Conservation (phyloP, 495 filamentous ascomycete species). For the Neurospora sp. region DNA sequence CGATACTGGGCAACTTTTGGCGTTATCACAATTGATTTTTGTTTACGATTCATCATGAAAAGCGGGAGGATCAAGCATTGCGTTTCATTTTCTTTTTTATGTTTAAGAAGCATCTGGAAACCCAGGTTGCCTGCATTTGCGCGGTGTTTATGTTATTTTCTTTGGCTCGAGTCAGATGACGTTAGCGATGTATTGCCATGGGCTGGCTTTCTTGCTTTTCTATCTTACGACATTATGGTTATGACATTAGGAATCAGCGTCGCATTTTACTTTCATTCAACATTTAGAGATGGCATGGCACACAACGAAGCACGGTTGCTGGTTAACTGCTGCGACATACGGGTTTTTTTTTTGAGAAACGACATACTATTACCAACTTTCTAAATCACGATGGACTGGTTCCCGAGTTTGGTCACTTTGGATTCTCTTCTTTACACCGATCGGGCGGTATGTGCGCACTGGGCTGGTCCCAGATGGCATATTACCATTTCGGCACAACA, state of each 20-base stretch:
- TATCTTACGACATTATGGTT: background rate
- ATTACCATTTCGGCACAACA: background rate
- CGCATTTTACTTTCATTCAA: background rate
- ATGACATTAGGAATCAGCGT: background rate
- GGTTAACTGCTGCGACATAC: background rate
- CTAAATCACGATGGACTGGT: background rate
- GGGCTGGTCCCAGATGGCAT: background rate
- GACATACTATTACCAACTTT: background rate
- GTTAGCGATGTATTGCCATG: background rate
- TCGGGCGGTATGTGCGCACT: background rate
- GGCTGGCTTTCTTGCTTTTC: background rate
- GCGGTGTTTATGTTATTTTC: background rate
- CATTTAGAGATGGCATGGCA: background rate
- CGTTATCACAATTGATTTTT: background rate
- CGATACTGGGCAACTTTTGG: background rate
- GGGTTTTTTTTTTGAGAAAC: background rate
- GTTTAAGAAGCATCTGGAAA: background rate
- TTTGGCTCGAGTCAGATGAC: background rate
- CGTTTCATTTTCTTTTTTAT: background rate
- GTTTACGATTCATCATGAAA: background rate
- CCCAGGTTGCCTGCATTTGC: background rate
- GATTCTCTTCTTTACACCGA: background rate
- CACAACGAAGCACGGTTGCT: background rate
- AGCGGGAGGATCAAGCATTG: background rate
- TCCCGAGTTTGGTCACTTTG: background rate